phyloP scores from a whole-genome alignment of 164 flowering plant genomes.

The Liriodendron chinense region DNA sequence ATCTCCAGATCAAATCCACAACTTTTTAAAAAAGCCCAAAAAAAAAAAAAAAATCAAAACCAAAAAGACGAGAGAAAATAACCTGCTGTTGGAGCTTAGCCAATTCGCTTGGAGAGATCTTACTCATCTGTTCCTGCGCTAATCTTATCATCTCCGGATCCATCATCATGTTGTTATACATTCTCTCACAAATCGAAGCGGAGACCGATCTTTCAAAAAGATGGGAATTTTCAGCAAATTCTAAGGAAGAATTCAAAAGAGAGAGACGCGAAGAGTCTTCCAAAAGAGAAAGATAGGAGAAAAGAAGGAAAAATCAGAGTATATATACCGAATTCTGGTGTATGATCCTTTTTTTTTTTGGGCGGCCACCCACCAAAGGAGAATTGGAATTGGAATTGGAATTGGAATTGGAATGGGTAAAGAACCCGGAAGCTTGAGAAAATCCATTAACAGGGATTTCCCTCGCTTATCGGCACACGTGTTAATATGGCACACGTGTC shows the following conservation, averaged over 20 bases:
- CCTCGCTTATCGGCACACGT: no score
- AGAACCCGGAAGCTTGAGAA: background rate
- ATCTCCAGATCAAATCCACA: background rate
- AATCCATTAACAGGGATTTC: no score
- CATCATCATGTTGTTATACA: slow-evolving; percentile 69
- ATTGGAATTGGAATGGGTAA: background rate
- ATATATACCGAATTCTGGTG: background rate
- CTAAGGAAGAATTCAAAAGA: background rate
- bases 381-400: background rate
- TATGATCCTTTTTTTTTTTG: background rate
- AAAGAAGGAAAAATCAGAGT: background rate
- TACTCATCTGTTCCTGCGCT: slow-evolving; percentile 95
- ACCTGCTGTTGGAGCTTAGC: slow-evolving; percentile 94
- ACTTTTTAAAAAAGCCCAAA: background rate
- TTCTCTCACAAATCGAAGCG: slow-evolving; percentile 7
- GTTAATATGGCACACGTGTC: no score
- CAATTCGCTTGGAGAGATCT: slow-evolving; percentile 74
- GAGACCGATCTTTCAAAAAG: background rate
- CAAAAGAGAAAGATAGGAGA: background rate
- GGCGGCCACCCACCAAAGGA: background rate
- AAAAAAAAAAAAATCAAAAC: slow-evolving; percentile 3
- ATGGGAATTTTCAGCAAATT: background rate
- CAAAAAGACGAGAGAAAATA: background rate
- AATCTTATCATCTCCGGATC: slow-evolving; percentile 87
- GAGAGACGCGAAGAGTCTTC: background rate